Conservation (phyloP, 2,329 filamentous ascomycete species). For the Botryotinia calthae region DNA sequence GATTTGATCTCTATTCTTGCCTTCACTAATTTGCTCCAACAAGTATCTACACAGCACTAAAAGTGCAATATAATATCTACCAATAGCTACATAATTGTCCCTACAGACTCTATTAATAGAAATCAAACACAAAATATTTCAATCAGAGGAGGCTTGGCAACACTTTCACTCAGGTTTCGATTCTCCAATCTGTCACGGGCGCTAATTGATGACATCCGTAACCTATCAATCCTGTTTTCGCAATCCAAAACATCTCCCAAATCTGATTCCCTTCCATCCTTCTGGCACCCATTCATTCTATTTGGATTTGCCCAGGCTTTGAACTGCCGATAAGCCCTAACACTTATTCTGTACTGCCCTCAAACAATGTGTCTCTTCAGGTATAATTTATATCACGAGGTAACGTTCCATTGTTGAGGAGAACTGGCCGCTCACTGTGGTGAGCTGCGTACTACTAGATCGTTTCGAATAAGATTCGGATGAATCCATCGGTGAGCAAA, state of each 20-base stretch:
- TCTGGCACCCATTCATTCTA: conserved; percentile 1
- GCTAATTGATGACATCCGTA: conserved; percentile 20
- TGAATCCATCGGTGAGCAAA: background rate
- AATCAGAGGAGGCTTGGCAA: background rate
- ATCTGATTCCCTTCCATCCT: conserved; percentile 7
- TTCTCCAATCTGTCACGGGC: conserved; percentile 1
- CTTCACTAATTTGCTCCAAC: background rate
- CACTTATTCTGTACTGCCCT: background rate
- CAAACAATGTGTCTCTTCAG: background rate
- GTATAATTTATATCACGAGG: background rate
- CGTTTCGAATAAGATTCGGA: background rate
- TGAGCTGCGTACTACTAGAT: background rate
- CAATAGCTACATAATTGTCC: background rate
- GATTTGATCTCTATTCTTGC: background rate
- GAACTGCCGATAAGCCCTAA: background rate
- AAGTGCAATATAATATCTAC: background rate
- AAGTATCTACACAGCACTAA: background rate
- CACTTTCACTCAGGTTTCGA: background rate
- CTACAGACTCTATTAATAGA: conserved; percentile 4
- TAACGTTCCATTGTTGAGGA: conserved; percentile 17
- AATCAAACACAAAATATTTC: background rate
- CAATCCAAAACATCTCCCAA: conserved; percentile 1
- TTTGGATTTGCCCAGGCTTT: background rate
- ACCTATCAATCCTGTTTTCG: background rate
- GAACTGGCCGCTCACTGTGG: background rate